Evolutionary conservation across 1,139 yeast genomes (phyloP).

Genomic region (Suhomyces atakaporum): DNA sequence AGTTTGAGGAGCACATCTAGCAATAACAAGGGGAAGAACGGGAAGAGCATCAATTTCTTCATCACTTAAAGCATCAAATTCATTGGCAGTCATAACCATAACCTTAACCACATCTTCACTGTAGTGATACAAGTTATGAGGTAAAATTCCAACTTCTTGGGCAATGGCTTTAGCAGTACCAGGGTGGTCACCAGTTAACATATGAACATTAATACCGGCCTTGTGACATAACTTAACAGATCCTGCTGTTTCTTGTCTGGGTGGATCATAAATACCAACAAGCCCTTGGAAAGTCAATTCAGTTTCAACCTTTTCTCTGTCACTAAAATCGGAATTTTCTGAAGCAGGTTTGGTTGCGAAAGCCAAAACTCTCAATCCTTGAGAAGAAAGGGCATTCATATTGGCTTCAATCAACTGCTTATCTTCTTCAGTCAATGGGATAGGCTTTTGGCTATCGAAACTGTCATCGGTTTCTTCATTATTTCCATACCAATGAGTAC

Average conservation of each 20-base stretch:
- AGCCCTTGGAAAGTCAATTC: conserved; percentile 47
- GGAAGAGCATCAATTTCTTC: conserved; percentile 35
- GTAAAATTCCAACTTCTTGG: conserved; percentile 52
- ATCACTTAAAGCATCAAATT: conserved; percentile 40
- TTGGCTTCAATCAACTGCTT: conserved; percentile 28
- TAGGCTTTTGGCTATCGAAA: conserved; percentile 19
- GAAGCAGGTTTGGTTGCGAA: conserved; percentile 33
- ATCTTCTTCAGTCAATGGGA: conserved; percentile 28
- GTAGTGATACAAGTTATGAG: conserved; percentile 41
- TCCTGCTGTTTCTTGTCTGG: conserved; percentile 50
- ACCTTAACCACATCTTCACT: conserved; percentile 35
- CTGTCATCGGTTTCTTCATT: conserved; percentile 19
- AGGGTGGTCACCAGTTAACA: conserved; percentile 58
- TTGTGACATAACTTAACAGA: conserved; percentile 47
- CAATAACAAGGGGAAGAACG: conserved; percentile 41
- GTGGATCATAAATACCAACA: conserved; percentile 57
- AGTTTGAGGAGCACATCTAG: conserved; percentile 58
- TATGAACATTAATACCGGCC: conserved; percentile 56
- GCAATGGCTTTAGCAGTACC: conserved; percentile 56
- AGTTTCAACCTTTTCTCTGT: conserved; percentile 33
- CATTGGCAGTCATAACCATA: conserved; percentile 49
- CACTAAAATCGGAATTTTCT: conserved; percentile 11
- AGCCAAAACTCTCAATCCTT: conserved; percentile 50
- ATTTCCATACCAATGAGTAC: conserved; percentile 35
- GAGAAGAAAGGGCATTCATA: conserved; percentile 39